Evolutionary conservation across 1,284 basidiomycete species (phyloP).

Genomic region (Tilletia setariae): DNA sequence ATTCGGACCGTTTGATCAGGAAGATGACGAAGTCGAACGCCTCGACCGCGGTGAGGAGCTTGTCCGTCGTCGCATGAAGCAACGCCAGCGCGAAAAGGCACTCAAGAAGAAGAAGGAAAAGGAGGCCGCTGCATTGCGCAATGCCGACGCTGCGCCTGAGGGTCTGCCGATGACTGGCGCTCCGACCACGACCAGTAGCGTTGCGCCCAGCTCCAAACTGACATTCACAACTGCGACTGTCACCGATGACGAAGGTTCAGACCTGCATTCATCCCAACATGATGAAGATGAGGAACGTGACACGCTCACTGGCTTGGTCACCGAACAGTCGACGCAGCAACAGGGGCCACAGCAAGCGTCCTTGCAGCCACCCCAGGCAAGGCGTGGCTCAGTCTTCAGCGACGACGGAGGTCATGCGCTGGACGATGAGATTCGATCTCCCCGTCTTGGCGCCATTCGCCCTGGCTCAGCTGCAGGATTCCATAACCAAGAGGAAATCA

Average conservation of each 20-base stretch:
- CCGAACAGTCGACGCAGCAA: constrained; percentile 11
- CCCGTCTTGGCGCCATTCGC: not conserved
- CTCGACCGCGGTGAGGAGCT: constrained; percentile 62
- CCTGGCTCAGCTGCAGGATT: not conserved
- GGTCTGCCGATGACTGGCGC: constrained; percentile 4
- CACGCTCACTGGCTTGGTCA: constrained; percentile 34
- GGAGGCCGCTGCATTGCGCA: constrained; percentile 12
- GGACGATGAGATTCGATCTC: constrained; percentile 6
- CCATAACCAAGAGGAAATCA: constrained; percentile 24
- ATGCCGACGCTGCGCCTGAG: not conserved
- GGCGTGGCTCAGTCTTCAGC: constrained; percentile 10
- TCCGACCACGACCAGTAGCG: constrained; percentile 10
- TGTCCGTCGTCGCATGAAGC: constrained; percentile 59
- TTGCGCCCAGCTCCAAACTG: not conserved
- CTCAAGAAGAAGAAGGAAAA: constrained; percentile 52
- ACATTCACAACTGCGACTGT: not conserved
- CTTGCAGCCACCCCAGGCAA: not conserved
- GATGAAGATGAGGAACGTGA: constrained; percentile 33
- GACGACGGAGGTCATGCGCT: not conserved
- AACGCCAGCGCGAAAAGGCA: constrained; percentile 55
- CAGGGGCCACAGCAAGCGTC: not conserved
- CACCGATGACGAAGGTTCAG: constrained; percentile 21
- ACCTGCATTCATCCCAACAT: constrained; percentile 19
- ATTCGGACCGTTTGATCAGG: constrained; percentile 28
- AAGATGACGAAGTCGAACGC: constrained; percentile 59